These are phyloP conservation scores for Starmerella sp. DNA, from an alignment of 805 yeast genomes.

Conservation along the genomic window DNA sequence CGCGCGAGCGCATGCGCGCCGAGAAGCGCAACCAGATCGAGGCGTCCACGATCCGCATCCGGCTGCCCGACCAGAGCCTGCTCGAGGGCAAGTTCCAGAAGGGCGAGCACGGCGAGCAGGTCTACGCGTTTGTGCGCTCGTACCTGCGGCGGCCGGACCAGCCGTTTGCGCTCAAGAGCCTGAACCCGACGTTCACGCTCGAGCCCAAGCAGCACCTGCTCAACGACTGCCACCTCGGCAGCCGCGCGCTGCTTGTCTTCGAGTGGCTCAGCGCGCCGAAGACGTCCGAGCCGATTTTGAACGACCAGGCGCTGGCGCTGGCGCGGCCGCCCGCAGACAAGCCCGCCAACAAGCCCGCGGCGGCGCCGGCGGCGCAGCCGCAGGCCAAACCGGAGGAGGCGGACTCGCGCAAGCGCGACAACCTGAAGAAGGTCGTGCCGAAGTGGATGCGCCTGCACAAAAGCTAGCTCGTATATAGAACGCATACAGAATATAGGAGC, in stretches of 20 bases:
- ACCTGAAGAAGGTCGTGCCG: slow-evolving; percentile 13
- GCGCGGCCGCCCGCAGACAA: neutral
- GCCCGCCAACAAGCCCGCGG: neutral
- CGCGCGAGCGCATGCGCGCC: slow-evolving; percentile 30
- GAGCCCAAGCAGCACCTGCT: slow-evolving; percentile 28
- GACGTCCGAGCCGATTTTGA: slow-evolving; percentile 13
- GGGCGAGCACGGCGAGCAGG: slow-evolving; percentile 33
- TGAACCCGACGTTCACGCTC: slow-evolving; percentile 39
- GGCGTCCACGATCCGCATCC: slow-evolving; percentile 38
- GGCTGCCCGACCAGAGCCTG: slow-evolving; percentile 47
- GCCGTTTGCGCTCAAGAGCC: slow-evolving; percentile 34
- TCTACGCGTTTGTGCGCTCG: slow-evolving; percentile 28
- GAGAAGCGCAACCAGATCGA: slow-evolving; percentile 23
- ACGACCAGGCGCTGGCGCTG: slow-evolving; percentile 14
- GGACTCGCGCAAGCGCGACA: neutral
- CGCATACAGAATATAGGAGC: neutral
- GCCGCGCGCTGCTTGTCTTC: slow-evolving; percentile 37
- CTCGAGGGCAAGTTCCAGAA: slow-evolving; percentile 43
- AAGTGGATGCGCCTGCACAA: slow-evolving; percentile 25
- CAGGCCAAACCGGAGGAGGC: neutral
- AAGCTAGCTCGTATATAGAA: neutral
- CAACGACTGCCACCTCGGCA: slow-evolving; percentile 32
- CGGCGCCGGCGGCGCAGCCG: slow-evolving; percentile 1
- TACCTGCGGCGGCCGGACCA: slow-evolving; percentile 25
- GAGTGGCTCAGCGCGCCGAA: slow-evolving; percentile 21